phyloP scores from a whole-genome alignment of 192 early-diverging fungal species.

The Entomortierella parvispora region DNA sequence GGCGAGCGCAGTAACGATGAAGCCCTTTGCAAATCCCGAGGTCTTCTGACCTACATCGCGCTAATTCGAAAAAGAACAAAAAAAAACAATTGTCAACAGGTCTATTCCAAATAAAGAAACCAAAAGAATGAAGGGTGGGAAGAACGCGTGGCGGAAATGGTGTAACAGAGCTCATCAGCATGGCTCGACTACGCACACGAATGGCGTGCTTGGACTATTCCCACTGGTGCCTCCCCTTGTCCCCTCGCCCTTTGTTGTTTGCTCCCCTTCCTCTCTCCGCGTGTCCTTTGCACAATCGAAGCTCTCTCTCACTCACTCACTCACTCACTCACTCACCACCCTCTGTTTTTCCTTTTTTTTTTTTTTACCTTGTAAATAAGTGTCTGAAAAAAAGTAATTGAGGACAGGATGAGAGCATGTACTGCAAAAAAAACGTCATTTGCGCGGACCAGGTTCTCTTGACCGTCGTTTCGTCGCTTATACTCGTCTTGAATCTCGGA shows the following conservation, averaged over 20 bases:
- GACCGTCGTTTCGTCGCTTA: slow-evolving; percentile 71
- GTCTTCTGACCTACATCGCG: slow-evolving; percentile 55
- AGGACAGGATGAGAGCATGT: slow-evolving; percentile 80
- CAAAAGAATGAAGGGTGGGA: not conserved
- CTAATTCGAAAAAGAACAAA: slow-evolving; percentile 21
- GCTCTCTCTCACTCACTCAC: not conserved
- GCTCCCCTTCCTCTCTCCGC: too few species aligned
- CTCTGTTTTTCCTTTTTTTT: not conserved
- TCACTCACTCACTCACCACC: not conserved
- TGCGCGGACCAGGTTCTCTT: slow-evolving; percentile 74
- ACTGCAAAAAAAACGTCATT: slow-evolving; percentile 91
- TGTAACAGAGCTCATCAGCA: too few species aligned
- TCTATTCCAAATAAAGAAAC: slow-evolving; percentile 1
- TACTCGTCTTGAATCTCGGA: slow-evolving; percentile 75
- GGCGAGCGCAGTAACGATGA: slow-evolving; percentile 52
- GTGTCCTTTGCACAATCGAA: not conserved
- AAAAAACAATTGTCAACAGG: too few species aligned
- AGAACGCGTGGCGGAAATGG: not conserved
- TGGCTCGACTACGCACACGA: not conserved
- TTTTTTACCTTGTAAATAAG: slow-evolving; percentile 70
- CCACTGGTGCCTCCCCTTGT: too few species aligned
- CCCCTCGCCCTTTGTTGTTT: too few species aligned
- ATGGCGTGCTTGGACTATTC: slow-evolving; percentile 14
- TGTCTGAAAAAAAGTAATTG: slow-evolving; percentile 70
- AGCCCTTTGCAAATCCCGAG: slow-evolving; percentile 46